Evolutionary conservation across 2,329 filamentous ascomycete genomes (phyloP).

Genomic region (Penicillium sp.): DNA sequence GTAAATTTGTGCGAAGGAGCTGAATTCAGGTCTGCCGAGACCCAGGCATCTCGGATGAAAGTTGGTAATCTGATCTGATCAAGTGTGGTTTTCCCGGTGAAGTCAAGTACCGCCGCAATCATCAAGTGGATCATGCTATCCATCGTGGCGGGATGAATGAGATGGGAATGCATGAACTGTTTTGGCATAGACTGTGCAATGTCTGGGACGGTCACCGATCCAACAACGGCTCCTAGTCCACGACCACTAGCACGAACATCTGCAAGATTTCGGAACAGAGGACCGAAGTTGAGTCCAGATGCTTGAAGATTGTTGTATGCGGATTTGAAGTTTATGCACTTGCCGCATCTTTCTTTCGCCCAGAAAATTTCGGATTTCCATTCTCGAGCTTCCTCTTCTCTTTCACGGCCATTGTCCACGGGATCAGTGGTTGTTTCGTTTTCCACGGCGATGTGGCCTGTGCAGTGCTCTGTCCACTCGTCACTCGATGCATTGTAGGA

Average conservation of each 20-base stretch:
- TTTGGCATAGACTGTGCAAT: conserved; percentile 35
- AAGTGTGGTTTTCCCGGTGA: conserved; percentile 21
- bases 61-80: conserved; percentile 30
- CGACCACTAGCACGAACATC: conserved; percentile 22
- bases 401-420: conserved; percentile 11
- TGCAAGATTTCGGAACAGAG: conserved; percentile 32
- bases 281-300: conserved; percentile 32
- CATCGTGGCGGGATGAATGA: conserved; percentile 40
- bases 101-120: conserved; percentile 28
- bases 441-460: conserved; percentile 32
- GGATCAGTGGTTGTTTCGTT: neutral
- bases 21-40: conserved; percentile 29
- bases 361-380: conserved; percentile 16
- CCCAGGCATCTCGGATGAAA: conserved; percentile 34
- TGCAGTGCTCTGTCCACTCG: conserved; percentile 39
- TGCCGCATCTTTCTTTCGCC: conserved; percentile 21
- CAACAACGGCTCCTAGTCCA: conserved; percentile 21
- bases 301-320: conserved; percentile 29
- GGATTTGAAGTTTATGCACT: conserved; percentile 22
- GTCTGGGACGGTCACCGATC: conserved; percentile 30
- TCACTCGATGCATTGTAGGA: conserved; percentile 31
- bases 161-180: conserved; percentile 31
- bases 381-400: conserved; percentile 13
- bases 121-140: conserved; percentile 36
- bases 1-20: conserved; percentile 21